phyloP scores from a whole-genome alignment of 352 stramenopile genomes.

The Globisporangium nagaii region DNA sequence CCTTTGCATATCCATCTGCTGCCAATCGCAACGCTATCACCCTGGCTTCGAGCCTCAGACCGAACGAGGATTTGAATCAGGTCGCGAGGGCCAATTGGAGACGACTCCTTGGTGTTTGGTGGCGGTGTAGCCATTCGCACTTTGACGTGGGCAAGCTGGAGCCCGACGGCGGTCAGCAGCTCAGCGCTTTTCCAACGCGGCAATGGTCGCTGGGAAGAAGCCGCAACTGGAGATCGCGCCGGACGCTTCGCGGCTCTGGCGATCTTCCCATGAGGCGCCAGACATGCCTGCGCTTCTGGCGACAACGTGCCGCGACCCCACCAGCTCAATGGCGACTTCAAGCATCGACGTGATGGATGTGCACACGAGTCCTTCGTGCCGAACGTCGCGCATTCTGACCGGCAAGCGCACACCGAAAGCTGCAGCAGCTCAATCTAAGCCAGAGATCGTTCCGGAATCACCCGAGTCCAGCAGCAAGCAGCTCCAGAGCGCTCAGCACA shows the following conservation, averaged over 20 bases:
- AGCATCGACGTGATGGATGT: slow-evolving; percentile 7
- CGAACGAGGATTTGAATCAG: neutral
- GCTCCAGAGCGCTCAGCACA: neutral
- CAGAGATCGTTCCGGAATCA: neutral
- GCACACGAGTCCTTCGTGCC: slow-evolving; percentile 2
- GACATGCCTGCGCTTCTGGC: slow-evolving; percentile 4
- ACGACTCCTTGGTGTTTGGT: neutral
- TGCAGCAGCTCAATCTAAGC: neutral
- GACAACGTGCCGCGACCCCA: neutral
- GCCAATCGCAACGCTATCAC: too few species aligned
- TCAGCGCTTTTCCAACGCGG: neutral
- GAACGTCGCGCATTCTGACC: slow-evolving; percentile 9
- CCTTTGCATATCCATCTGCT: too few species aligned
- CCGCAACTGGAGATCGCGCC: neutral
- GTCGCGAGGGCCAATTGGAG: neutral
- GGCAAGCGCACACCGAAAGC: slow-evolving; percentile 3
- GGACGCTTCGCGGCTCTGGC: neutral
- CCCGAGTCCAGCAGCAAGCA: neutral
- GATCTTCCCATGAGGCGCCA: slow-evolving; percentile 5
- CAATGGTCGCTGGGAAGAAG: slow-evolving; percentile 3
- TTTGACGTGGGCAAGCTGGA: neutral
- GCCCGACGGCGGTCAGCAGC: too few species aligned
- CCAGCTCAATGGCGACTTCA: neutral
- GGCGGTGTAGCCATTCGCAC: neutral
- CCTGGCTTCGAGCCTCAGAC: too few species aligned